Conservation (phyloP, 2,329 filamentous ascomycete species). For the Penicillium sp. region DNA sequence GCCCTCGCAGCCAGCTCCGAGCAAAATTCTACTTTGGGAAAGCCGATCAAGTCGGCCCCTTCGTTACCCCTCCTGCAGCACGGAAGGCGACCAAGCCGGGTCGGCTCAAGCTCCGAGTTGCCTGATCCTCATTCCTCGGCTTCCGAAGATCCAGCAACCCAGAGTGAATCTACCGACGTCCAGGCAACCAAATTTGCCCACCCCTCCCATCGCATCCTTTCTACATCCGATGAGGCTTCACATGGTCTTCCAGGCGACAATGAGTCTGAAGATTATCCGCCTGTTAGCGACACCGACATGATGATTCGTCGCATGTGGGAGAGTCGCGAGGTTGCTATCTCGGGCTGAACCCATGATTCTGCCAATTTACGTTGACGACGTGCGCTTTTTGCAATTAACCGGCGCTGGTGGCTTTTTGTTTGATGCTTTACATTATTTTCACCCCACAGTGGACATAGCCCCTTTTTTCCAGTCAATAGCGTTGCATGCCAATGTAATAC, state of each 20-base stretch:
- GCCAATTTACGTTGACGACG: constrained; percentile 18
- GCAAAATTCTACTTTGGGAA: constrained; percentile 22
- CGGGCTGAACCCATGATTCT: constrained; percentile 23
- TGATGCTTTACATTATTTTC: not conserved
- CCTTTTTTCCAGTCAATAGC: not conserved
- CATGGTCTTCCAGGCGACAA: constrained; percentile 22
- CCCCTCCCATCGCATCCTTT: constrained; percentile 35
- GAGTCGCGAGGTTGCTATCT: constrained; percentile 41
- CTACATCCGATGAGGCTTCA: constrained; percentile 34
- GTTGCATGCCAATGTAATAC: constrained; percentile 1
- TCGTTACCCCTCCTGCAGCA: constrained; percentile 32
- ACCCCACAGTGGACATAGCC: constrained; percentile 4
- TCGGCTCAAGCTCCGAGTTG: constrained; percentile 22
- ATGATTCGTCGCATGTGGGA: constrained; percentile 46
- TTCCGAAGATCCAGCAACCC: constrained; percentile 33
- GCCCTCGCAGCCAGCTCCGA: constrained; percentile 8
- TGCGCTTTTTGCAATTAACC: constrained; percentile 12
- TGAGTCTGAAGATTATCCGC: constrained; percentile 24
- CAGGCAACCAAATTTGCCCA: constrained; percentile 27
- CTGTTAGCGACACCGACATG: constrained; percentile 36
- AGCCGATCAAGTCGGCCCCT: constrained; percentile 37
- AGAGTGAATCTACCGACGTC: constrained; percentile 25
- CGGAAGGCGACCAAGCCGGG: constrained; percentile 18
- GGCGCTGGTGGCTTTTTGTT: constrained; percentile 10
- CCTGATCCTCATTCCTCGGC: constrained; percentile 24